Base-by-base conservation (phyloP, 441 rosid species). In the Lepidium campestre region DNA sequence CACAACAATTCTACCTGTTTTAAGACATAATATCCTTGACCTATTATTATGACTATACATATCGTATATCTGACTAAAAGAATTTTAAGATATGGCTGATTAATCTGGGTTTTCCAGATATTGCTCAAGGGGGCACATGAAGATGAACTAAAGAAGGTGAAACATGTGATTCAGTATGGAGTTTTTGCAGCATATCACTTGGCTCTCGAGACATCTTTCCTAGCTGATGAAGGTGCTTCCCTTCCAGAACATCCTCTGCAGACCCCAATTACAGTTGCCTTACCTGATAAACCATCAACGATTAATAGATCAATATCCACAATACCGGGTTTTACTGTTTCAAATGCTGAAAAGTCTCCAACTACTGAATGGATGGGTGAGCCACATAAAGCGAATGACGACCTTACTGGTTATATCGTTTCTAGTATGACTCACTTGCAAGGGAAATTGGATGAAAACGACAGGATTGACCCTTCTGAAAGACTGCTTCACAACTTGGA, bases 101-200 rank as follows among this genome's bases (percentile, higher is more conserved):
- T 57, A 25, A 22, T 55, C 48, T 57, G 23, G 20, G 61, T 68
- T 48, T 69, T 77, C 62, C 84, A 88, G 94, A 86, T 88, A 70
- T 75, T 88, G 67, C 84, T 88, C 63, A 86, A 79, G 77, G 94
- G 91, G 57, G 88, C 91, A 32, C 76, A 76, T 69, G 89, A 78
- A 57, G 89, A 86, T 72, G 86, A 88, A 53, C 74, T 88, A 72
- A 86, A 86, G 80, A 86, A 82, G 75, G 88, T 86, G 70, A 88
- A 88, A 79, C 86, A 83, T 79, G 91, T 88, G 61, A 78, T 86
- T 59, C 89, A 88, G 58, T 88, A 88, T 78, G 91, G 91, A 67
- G 81, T 88, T 76, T 88, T 88, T 70, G 94, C 94, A 53, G 94
- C 94, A 62, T 88, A 88, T 75, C 94, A 88, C 75, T 77, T 88